Percentiles rank a stretch among this genome's conserved stretches.
Conservation (phyloP, 495 filamentous ascomycete species). For the Aspergillus bridgeri region DNA sequence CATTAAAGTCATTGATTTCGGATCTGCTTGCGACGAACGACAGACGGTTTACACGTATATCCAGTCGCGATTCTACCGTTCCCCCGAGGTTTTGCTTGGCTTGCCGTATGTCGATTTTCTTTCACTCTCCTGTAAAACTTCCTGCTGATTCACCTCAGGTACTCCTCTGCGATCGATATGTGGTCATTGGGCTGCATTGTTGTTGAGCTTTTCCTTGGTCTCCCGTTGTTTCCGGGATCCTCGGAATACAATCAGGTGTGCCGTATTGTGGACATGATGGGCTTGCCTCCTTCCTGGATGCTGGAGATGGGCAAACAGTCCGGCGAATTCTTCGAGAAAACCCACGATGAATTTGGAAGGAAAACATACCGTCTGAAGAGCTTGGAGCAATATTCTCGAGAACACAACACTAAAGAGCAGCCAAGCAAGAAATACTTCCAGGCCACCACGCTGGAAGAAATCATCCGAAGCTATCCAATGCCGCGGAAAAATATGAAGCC, state of each 20-base stretch:
- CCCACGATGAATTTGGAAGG: conserved; percentile 85
- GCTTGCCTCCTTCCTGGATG: conserved; percentile 97
- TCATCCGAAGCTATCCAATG: conserved; percentile 97
- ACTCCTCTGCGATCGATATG: conserved; percentile 99
- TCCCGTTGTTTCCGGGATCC: conserved; percentile 94
- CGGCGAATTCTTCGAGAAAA: conserved; percentile 96
- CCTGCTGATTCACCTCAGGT: conserved; percentile 43
- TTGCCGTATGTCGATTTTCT: conserved; percentile 58
- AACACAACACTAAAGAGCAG: conserved; percentile 95
- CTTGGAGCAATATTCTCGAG: conserved; percentile 94
- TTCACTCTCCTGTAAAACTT: conserved; percentile 1
- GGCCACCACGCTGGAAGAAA: conserved; percentile 88
- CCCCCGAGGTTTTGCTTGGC: conserved; percentile 91
- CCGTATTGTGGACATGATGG: conserved; percentile 97
- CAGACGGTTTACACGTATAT: conserved; percentile 99
- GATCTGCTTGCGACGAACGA: conserved; percentile 95
- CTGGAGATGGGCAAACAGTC: conserved; percentile 98
- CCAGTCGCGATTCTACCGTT: conserved; percentile 97
- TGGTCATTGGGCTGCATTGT: conserved; percentile 99
- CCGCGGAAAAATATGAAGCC: conserved; percentile 99
- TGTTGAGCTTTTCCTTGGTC: conserved; percentile 92
- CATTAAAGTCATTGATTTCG: conserved; percentile 99
- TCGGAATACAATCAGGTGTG: conserved; percentile 99
- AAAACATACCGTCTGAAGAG: conserved; percentile 89
- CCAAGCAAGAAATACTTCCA: conserved; percentile 99